Conservation (phyloP, 768 basidiomycete species). For the Tephrocybe sp. region DNA sequence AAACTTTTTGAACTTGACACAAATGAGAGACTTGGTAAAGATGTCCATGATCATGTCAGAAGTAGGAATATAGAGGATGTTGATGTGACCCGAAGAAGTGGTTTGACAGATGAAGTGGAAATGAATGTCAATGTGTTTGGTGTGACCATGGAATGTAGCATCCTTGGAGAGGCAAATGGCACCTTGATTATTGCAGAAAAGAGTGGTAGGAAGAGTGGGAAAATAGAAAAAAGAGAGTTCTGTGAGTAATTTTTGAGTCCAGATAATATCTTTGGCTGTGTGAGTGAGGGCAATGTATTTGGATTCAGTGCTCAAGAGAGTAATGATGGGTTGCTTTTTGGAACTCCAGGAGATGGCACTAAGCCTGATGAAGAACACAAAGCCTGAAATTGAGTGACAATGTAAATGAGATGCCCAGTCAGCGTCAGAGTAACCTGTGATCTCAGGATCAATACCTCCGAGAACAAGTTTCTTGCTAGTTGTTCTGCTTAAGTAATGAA, state of each 20-base stretch:
- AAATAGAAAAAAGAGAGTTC: constrained; percentile 15
- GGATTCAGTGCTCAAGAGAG: constrained; percentile 18
- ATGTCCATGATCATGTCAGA: constrained; percentile 24
- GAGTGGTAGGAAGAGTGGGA: background rate
- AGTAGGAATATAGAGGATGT: constrained; percentile 24
- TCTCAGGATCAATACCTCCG: background rate
- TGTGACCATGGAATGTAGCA: background rate
- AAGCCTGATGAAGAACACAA: background rate
- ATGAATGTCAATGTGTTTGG: background rate
- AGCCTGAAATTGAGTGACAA: constrained; percentile 7
- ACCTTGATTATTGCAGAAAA: background rate
- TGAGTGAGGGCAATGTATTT: constrained; percentile 19
- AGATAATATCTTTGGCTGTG: constrained; percentile 19
- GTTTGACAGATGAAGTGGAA: background rate
- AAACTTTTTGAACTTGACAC: constrained; percentile 12
- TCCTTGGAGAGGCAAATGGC: background rate
- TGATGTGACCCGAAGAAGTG: background rate
- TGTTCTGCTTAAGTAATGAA: background rate
- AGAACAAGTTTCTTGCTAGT: background rate
- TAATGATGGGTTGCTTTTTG: constrained; percentile 13
- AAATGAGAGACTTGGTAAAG: constrained; percentile 11
- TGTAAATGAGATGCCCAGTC: constrained; percentile 1
- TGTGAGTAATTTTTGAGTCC: constrained; percentile 25
- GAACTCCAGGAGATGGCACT: constrained; percentile 4
- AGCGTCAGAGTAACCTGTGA: too few species aligned